Evolutionary conservation across 768 basidiomycete genomes (phyloP), one percentile per base, ranked within the genome.

Genomic region (Lentinula aciculospora): DNA sequence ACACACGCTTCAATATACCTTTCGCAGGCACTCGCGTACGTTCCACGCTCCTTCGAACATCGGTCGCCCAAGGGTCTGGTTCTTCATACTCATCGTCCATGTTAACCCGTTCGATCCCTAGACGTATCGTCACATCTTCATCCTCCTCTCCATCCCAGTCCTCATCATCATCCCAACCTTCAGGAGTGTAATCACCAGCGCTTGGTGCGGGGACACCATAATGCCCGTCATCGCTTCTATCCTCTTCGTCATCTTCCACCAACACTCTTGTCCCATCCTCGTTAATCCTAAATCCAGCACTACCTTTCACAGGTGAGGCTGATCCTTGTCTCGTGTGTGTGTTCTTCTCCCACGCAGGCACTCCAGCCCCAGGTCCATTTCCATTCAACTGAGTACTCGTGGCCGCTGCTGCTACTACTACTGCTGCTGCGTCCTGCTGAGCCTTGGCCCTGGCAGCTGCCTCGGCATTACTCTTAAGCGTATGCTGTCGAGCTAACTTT

Each of bases 1-100:
- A 82, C 86, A 68, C 71, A 92, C 92, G 71, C 77, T 98, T 99
- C 61, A 99, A 73, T 58, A 99, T 98, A 21, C 96, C 93, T 70
- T 80, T 91, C 28, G 83, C 73, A 3, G 92, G 94, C 61, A 73
- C 65, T 63, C 81, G 74, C 37, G 78, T 73, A 71, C 82, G 74
- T 76, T 95, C 87, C 27, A 87, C 64, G 68, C 87, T 88, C 64
- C 89, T 72, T 64, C 92, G 82, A 58, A 93, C 65, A 61, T 86
- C 79, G 32, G 82, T 75, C 42, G 88, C 91, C 92, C 92, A 94
- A 21, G 88, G 84, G 65, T 89, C 87, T 58, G 82, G 80, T 34
- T 83, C 83, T 27, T 69, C 73, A 25, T 76, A 77, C 13, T 80
- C 83, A 29, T 84, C 80, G 9, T 75, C 74, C 37, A 83, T 66